These are phyloP conservation scores for Lagenidium giganteum DNA, from an alignment of 352 stramenopile species.

Conservation along the genomic window DNA sequence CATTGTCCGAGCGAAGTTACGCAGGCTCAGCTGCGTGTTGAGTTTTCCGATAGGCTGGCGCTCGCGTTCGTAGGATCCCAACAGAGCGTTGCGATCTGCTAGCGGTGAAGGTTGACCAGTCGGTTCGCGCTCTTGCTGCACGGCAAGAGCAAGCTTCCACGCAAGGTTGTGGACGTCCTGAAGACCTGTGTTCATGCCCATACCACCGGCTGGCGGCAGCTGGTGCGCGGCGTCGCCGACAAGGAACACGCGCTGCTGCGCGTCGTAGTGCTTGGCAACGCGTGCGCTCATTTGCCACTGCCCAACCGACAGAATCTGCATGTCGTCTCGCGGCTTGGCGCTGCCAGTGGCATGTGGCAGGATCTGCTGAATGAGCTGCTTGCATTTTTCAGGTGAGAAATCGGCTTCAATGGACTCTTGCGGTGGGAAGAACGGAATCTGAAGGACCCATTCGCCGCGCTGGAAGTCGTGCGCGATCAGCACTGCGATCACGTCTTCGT, in stretches of 20 bases:
- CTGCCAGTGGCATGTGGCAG: conserved; percentile 26
- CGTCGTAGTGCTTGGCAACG: conserved; percentile 86
- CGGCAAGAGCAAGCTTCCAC: conserved; percentile 84
- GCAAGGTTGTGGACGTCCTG: conserved; percentile 91
- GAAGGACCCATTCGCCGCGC: conserved; percentile 88
- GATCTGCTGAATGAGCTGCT: conserved; percentile 42
- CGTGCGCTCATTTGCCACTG: conserved; percentile 92
- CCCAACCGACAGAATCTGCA: conserved; percentile 77
- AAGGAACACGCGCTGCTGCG: conserved; percentile 71
- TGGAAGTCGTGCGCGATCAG: conserved; percentile 91
- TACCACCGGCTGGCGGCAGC: conserved; percentile 89
- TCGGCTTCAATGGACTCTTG: conserved; percentile 63
- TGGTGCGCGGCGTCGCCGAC: conserved; percentile 90
- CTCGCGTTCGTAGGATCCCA: conserved; percentile 81
- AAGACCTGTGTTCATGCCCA: conserved; percentile 92
- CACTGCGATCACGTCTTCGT: conserved; percentile 83
- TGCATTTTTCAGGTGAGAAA: conserved; percentile 55
- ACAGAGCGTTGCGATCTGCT: conserved; percentile 27
- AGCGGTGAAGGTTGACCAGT: too few relatives aligned
- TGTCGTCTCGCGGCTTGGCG: conserved; percentile 31
- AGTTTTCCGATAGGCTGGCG: conserved; percentile 65
- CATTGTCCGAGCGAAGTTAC: conserved; percentile 85
- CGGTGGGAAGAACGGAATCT: conserved; percentile 91
- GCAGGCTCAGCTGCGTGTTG: conserved; percentile 78
- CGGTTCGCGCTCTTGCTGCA: conserved; percentile 24